Evolutionary conservation across 495 filamentous ascomycete species (phyloP).

Genomic region (Neurospora tetrasperma): DNA sequence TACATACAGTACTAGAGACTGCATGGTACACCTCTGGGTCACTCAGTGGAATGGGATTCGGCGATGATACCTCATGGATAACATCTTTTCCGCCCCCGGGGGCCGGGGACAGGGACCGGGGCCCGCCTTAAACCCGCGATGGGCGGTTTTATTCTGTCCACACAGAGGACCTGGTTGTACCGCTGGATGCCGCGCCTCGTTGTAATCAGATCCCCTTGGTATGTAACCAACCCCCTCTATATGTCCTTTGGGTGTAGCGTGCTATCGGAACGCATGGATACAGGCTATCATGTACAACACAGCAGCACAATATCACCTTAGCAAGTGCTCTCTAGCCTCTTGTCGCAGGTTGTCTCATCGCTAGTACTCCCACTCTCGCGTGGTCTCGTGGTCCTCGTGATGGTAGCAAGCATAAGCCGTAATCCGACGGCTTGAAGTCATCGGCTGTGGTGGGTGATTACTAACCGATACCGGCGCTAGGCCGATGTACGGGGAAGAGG

Average conservation of each 20-base stretch:
- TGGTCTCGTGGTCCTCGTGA: constrained; percentile 1
- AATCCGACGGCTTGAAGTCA: neutral
- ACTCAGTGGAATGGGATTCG: neutral
- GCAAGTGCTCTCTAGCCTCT: neutral
- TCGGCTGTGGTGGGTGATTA: neutral
- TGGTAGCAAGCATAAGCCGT: neutral
- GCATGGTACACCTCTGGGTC: neutral
- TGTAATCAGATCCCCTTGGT: neutral
- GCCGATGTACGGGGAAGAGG: neutral
- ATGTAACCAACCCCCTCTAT: neutral
- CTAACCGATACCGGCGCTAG: neutral
- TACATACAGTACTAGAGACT: neutral
- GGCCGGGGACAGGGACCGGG: neutral
- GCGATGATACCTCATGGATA: neutral
- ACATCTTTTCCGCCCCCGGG: neutral
- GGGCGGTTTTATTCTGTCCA: neutral
- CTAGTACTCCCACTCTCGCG: neutral
- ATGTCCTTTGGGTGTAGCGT: neutral
- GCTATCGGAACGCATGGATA: neutral
- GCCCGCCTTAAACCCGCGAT: neutral
- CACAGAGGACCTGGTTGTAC: neutral
- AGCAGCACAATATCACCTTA: neutral
- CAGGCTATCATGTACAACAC: neutral
- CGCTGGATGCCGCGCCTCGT: neutral
- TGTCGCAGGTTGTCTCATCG: neutral